A percentile compares a stretch with the other conserved stretches of the same genome.
Conservation (phyloP, 2,329 filamentous ascomycete genomes). For the Alternaria brassicae region DNA sequence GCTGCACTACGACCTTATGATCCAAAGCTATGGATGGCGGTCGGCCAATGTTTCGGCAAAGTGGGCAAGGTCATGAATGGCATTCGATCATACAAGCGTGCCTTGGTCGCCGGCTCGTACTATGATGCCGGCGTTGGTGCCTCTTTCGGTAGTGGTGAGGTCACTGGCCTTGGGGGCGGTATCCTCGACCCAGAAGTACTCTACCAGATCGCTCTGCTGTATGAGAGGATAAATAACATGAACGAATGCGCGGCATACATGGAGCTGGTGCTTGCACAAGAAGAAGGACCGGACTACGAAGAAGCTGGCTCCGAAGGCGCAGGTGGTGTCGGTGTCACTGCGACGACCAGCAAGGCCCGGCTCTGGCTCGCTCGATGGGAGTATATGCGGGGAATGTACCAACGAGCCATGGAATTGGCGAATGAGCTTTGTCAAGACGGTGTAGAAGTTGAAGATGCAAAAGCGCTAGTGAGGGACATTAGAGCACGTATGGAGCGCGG, state of each 20-base stretch:
- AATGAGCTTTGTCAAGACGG: constrained; percentile 95
- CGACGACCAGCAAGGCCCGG: constrained; percentile 87
- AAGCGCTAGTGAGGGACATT: constrained; percentile 87
- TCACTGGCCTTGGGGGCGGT: constrained; percentile 54
- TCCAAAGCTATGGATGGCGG: constrained; percentile 98
- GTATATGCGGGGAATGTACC: constrained; percentile 76
- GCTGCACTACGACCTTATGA: constrained; percentile 94
- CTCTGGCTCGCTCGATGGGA: constrained; percentile 91
- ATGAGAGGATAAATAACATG: constrained; percentile 79
- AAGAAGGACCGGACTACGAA: constrained; percentile 69
- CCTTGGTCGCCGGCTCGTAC: constrained; percentile 85
- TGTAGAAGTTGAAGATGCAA: constrained; percentile 95
- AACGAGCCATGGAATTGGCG: constrained; percentile 78
- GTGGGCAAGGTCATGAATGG: constrained; percentile 87
- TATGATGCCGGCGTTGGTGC: constrained; percentile 70
- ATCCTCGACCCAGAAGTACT: constrained; percentile 89
- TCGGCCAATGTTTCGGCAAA: constrained; percentile 88
- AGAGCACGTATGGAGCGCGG: constrained; percentile 72
- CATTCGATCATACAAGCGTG: constrained; percentile 93
- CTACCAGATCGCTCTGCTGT: constrained; percentile 86
- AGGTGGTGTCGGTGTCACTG: constrained; percentile 81
- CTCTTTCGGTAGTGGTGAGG: constrained; percentile 56
- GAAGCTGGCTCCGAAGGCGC: constrained; percentile 50
- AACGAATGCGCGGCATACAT: constrained; percentile 90
- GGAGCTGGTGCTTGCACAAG: constrained; percentile 93